These are phyloP conservation scores for Aspergillus kassunensis DNA, from an alignment of 495 filamentous ascomycete species.

Conservation along the genomic window DNA sequence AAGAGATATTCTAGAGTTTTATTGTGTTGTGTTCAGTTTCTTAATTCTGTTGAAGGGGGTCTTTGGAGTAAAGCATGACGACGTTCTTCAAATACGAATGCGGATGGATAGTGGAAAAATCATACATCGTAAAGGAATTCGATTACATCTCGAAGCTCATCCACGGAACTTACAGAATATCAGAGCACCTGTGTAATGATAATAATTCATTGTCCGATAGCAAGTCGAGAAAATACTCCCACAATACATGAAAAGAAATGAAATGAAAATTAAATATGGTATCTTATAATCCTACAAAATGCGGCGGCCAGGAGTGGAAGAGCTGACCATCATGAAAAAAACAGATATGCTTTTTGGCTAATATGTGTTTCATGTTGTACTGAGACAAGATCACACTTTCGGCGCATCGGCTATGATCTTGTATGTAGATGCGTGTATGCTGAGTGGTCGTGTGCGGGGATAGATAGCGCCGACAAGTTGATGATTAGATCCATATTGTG, in stretches of 20 bases:
- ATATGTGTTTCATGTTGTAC: neutral
- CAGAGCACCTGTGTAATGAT: too few species aligned
- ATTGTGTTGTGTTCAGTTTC: too few species aligned
- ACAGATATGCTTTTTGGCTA: neutral
- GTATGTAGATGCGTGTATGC: slow-evolving; percentile 31
- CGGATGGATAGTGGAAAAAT: too few species aligned
- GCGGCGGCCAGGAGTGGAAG: neutral
- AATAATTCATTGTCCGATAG: too few species aligned
- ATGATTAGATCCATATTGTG: slow-evolving; percentile 28
- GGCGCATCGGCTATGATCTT: slow-evolving; percentile 34
- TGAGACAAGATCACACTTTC: slow-evolving; percentile 14
- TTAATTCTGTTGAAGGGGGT: too few species aligned
- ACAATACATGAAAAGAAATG: neutral
- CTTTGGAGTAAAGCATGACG: too few species aligned
- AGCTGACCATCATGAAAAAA: neutral
- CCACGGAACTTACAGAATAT: too few species aligned
- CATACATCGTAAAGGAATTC: too few species aligned
- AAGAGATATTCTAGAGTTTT: too few species aligned
- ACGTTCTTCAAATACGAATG: too few species aligned
- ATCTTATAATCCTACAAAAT: slow-evolving; percentile 15
- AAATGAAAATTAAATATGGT: neutral
- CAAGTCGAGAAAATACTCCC: neutral
- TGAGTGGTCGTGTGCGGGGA: slow-evolving; percentile 28
- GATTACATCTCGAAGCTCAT: too few species aligned
- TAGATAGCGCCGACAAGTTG: slow-evolving; percentile 29